Base-by-base conservation (phyloP, 2,329 filamentous ascomycete species). In the Achaetomium macrosporum region DNA sequence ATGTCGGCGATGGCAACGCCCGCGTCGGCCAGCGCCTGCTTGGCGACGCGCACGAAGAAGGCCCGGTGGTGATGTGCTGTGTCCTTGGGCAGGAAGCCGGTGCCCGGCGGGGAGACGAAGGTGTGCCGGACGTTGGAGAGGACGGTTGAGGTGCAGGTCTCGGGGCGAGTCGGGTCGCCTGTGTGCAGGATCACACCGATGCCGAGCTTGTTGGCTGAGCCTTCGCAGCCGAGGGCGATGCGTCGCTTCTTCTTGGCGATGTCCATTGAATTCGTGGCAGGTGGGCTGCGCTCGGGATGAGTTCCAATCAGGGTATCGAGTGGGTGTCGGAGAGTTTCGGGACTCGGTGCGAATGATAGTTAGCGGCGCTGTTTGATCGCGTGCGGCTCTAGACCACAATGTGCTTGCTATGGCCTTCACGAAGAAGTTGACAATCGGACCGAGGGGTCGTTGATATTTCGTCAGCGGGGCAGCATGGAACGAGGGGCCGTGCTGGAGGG, bases 161-260 rank as follows among this genome's bases (percentile, higher is more conserved):
- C 65, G 71, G 67, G 16, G 54, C 73, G 25, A 25, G 25, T 71
- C 47, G 64, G 71, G 68, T 42, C 55, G 76, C 73, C 29, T 73
- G 69, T 50, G 74, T 97, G 93, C 20, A 83, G 81, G 68, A 99
- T 96, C 54, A 99, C 77, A 65, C 93, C 93, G 54, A 97, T 86
- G 61, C 92, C 93, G 48, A 99, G 83, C 73, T 99, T 99, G 78
- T 99, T 99, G 71, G 93, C 93, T 53, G 90, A 96, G 69, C 93
- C 92, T 76, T 99, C 93, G 67, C 77, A 80, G 59, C 80, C 80
- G 58, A 83, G 71, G 61, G 79, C 76, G 58, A 82, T 75, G 65
- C 76, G 76, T 53, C 73, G 69, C 62, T 56, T 65, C 55, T 64
- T 70, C 64, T 60, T 65, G 41, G 57, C 67, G 65, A 61, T 64